These are phyloP conservation scores for Elaphomyces granulatus DNA, from an alignment of 495 filamentous ascomycete genomes.

Conservation along the genomic window DNA sequence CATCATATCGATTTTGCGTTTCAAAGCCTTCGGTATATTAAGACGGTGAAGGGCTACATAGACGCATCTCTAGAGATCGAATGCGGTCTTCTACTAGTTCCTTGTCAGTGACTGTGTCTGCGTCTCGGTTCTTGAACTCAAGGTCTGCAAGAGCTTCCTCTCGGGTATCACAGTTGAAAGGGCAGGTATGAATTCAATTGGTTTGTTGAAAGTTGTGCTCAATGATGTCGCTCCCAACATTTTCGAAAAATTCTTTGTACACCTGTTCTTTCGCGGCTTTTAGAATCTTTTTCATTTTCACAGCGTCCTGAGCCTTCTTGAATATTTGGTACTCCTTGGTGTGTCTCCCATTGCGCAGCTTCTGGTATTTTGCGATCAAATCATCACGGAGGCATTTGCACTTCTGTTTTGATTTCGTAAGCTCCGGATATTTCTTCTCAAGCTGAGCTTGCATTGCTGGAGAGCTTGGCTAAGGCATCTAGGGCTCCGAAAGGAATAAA, in stretches of 20 bases:
- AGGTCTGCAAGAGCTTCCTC: conserved; percentile 11
- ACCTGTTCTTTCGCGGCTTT: conserved; percentile 1
- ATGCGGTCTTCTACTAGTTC: conserved; percentile 14
- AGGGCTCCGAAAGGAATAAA: too few species aligned
- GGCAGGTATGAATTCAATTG: conserved; percentile 6
- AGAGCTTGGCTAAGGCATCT: too few species aligned
- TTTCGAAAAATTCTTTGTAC: conserved; percentile 6
- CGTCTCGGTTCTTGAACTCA: conserved; percentile 15
- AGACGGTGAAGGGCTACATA: conserved; percentile 11
- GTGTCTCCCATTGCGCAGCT: conserved; percentile 1
- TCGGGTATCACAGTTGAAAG: conserved; percentile 7
- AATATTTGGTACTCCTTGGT: conserved; percentile 4
- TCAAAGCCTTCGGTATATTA: conserved; percentile 6
- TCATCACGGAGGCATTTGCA: too few species aligned
- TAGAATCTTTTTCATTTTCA: conserved; percentile 7
- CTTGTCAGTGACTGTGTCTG: conserved; percentile 6
- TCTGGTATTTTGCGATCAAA: not conserved
- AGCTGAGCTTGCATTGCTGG: too few species aligned
- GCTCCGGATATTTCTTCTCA: too few species aligned
- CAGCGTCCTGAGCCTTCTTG: conserved; percentile 3
- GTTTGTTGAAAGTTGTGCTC: conserved; percentile 7
- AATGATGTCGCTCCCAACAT: conserved; percentile 13
- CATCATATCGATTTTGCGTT: too few species aligned
- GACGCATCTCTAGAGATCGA: conserved; percentile 10
- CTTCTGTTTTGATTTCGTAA: too few species aligned